Percentiles rank a stretch among this genome's conserved stretches.
phyloP scores from a whole-genome alignment of 441 rosid species.

The Brassica hybrid region DNA sequence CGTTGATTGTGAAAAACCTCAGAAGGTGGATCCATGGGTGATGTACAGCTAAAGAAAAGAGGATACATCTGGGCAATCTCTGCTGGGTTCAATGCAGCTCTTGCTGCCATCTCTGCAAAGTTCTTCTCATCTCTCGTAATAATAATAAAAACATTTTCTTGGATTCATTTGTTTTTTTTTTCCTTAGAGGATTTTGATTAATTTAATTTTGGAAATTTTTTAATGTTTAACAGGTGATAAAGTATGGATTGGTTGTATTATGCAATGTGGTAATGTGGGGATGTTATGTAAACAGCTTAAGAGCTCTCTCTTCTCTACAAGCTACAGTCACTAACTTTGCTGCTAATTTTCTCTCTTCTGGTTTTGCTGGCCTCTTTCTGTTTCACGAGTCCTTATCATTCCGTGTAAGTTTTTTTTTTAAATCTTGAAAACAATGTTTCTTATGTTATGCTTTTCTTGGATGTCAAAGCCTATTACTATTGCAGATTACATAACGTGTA shows the following conservation, averaged over 20 bases:
- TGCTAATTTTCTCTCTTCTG: slow-evolving; percentile 81
- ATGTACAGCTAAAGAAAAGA: slow-evolving; percentile 38
- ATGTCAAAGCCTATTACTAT: background rate
- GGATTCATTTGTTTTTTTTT: too few species aligned
- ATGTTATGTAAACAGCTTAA: slow-evolving; percentile 85
- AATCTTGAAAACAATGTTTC: too few species aligned
- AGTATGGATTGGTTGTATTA: slow-evolving; percentile 63
- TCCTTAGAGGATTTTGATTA: background rate
- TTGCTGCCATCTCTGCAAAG: slow-evolving; percentile 81
- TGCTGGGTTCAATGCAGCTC: slow-evolving; percentile 80
- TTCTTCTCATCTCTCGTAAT: slow-evolving; percentile 46
- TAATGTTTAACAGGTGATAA: slow-evolving; percentile 50
- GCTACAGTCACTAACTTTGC: slow-evolving; percentile 88
- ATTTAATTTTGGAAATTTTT: background rate
- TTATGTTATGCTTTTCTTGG: background rate
- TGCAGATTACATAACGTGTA: background rate
- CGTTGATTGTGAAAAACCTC: background rate
- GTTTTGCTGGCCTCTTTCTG: slow-evolving; percentile 79
- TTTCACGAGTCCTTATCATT: slow-evolving; percentile 64
- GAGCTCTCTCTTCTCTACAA: slow-evolving; percentile 80
- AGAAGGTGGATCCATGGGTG: slow-evolving; percentile 27
- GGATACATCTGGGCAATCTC: slow-evolving; percentile 79
- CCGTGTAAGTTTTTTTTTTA: slow-evolving; percentile 48
- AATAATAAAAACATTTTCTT: too few species aligned
- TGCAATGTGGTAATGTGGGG: slow-evolving; percentile 89